phyloP scores from a whole-genome alignment of 2,329 filamentous ascomycete genomes.

The Rhynchosporium secalis region DNA sequence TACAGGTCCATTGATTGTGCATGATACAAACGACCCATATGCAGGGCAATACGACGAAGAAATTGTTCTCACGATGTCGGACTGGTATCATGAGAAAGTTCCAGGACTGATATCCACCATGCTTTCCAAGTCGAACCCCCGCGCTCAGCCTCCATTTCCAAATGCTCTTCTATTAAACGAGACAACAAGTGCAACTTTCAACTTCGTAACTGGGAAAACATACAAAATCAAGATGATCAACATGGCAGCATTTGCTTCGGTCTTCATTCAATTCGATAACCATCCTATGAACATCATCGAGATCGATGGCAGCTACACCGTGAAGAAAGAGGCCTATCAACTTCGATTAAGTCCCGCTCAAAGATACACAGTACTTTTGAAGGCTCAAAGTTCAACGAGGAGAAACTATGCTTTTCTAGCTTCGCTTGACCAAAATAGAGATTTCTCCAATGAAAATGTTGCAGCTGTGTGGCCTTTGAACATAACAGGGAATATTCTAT shows the following conservation, averaged over 20 bases:
- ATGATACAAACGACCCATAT: conserved; percentile 57
- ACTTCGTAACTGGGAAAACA: conserved; percentile 24
- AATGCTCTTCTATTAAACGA: conserved; percentile 26
- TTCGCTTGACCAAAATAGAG: conserved; percentile 47
- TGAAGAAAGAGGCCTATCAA: conserved; percentile 41
- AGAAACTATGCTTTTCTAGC: conserved; percentile 31
- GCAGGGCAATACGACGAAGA: conserved; percentile 55
- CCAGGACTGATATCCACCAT: conserved; percentile 24
- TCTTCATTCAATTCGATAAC: conserved; percentile 23
- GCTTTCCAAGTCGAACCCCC: conserved; percentile 19
- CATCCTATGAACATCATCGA: conserved; percentile 48
- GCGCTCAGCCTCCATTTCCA: conserved; percentile 21
- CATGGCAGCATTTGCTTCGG: conserved; percentile 26
- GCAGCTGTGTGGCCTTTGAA: conserved; percentile 51
- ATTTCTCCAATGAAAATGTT: conserved; percentile 46
- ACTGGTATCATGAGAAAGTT: conserved; percentile 53
- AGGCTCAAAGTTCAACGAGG: conserved; percentile 43
- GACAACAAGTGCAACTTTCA: conserved; percentile 25
- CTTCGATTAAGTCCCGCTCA: conserved; percentile 49
- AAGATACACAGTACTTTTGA: conserved; percentile 47
- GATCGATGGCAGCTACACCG: conserved; percentile 47
- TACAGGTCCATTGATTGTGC: conserved; percentile 55
- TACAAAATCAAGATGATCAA: conserved; percentile 30
- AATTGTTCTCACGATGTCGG: conserved; percentile 55
- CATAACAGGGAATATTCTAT: conserved; percentile 60